Evolutionary conservation across 2,329 filamentous ascomycete genomes (phyloP).

Genomic region (Neoscytalidium dimidiatum): DNA sequence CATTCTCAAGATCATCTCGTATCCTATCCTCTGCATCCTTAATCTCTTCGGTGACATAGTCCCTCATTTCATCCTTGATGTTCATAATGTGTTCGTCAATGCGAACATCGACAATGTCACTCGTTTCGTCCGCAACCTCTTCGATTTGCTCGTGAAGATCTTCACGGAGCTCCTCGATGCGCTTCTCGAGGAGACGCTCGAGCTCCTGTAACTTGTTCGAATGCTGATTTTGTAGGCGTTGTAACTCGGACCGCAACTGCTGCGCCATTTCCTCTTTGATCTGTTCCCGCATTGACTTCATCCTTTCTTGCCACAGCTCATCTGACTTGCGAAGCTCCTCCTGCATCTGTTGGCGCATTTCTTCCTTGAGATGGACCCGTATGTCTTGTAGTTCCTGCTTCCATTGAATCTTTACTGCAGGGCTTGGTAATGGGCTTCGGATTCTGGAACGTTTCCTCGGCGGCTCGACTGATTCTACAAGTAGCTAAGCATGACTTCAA

Average conservation of each 20-base stretch:
- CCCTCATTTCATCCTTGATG: neutral
- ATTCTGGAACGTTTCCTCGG: neutral
- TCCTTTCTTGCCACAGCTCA: neutral
- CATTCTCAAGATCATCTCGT: neutral
- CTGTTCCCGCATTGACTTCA: neutral
- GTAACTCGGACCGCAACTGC: neutral
- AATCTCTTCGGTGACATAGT: neutral
- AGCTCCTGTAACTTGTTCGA: neutral
- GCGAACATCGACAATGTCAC: neutral
- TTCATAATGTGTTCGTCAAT: neutral
- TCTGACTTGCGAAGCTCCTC: neutral
- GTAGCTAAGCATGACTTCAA: neutral
- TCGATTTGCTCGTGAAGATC: neutral
- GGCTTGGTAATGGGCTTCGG: neutral
- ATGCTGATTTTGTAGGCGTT: neutral
- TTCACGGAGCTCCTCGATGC: neutral
- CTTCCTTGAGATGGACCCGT: neutral
- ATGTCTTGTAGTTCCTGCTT: neutral
- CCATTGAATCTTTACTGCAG: neutral
- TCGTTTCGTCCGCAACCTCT: neutral
- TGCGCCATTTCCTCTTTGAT: neutral
- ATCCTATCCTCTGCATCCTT: neutral
- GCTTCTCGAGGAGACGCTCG: neutral
- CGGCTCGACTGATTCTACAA: neutral
- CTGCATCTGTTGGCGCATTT: neutral